These are phyloP conservation scores for Cyclotella choctawhatcheeana DNA, from an alignment of 108 stramenopile genomes.

Conservation along the genomic window DNA sequence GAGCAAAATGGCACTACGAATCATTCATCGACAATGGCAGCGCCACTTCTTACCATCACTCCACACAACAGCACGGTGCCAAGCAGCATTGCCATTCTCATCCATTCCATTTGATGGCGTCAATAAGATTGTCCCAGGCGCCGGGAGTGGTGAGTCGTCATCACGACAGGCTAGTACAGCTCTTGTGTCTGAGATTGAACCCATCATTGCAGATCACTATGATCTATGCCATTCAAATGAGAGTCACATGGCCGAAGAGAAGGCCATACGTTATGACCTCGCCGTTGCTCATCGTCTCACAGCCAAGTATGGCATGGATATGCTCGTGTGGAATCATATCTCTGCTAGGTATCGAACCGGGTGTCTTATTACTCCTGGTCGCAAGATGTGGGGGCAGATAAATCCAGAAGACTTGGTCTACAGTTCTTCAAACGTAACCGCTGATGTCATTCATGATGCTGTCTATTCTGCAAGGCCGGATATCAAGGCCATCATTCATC, in stretches of 20 bases:
- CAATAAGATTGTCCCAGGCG: too few relatives aligned
- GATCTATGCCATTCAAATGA: conserved; percentile 41
- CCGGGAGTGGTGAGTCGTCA: too few relatives aligned
- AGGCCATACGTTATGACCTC: conserved; percentile 46
- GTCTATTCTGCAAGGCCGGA: conserved; percentile 59
- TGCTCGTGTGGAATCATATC: conserved; percentile 79
- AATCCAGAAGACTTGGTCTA: conserved; percentile 62
- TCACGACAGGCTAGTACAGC: too few relatives aligned
- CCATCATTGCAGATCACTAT: conserved; percentile 53
- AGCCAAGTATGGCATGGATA: conserved; percentile 64
- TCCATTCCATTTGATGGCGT: too few relatives aligned
- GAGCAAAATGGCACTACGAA: too few relatives aligned
- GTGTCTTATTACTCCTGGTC: conserved; percentile 66
- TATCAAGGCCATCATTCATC: conserved; percentile 69
- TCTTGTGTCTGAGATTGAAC: conserved; percentile 60
- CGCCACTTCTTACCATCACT: too few relatives aligned
- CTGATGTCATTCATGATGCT: conserved; percentile 73
- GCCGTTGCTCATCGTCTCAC: conserved; percentile 58
- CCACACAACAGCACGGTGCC: too few relatives aligned
- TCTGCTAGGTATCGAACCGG: conserved; percentile 57
- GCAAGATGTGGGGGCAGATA: conserved; percentile 55
- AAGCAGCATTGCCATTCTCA: too few relatives aligned
- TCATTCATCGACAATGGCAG: too few relatives aligned
- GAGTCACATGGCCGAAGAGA: conserved; percentile 41
- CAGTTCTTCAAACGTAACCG: conserved; percentile 61